Evolutionary conservation across 176 grass and related monocot genomes (phyloP).

Genomic region (Musa troglodytarum): DNA sequence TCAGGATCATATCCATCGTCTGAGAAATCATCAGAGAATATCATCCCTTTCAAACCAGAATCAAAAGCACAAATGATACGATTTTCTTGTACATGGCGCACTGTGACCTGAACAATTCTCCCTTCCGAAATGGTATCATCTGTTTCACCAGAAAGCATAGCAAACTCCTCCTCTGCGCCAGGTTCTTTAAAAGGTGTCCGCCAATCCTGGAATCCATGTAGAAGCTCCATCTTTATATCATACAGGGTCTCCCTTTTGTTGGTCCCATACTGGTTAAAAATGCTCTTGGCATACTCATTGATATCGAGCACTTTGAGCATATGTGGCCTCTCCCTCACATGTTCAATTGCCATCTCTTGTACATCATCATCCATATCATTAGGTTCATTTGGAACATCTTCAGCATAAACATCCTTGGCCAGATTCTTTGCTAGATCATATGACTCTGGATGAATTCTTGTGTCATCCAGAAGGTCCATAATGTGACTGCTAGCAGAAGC

Average conservation of each 20-base stretch:
- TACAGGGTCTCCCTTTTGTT: slow-evolving; percentile 50
- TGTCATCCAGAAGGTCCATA: slow-evolving; percentile 95
- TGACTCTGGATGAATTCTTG: slow-evolving; percentile 98
- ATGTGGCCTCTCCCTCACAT: slow-evolving; percentile 40
- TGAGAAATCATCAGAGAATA: slow-evolving; percentile 68
- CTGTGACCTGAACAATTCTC: slow-evolving; percentile 88
- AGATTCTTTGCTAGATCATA: slow-evolving; percentile 78
- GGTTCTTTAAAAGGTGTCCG: slow-evolving; percentile 56
- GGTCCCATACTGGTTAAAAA: slow-evolving; percentile 29
- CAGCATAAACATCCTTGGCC: slow-evolving; percentile 70
- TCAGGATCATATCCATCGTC: slow-evolving; percentile 62
- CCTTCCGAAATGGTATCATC: slow-evolving; percentile 88
- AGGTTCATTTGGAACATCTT: slow-evolving; percentile 33
- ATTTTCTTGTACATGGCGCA: slow-evolving; percentile 70
- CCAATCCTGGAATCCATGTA: slow-evolving; percentile 57
- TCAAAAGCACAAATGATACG: slow-evolving; percentile 80
- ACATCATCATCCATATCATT: slow-evolving; percentile 93
- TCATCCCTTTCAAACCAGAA: slow-evolving; percentile 90
- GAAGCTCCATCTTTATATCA: slow-evolving; percentile 49
- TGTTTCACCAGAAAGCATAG: slow-evolving; percentile 92
- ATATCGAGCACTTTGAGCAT: slow-evolving; percentile 32
- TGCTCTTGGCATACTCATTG: slow-evolving; percentile 53
- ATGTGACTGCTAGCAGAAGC: slow-evolving; percentile 72
- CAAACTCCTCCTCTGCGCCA: slow-evolving; percentile 79
- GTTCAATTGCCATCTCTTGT: slow-evolving; percentile 81